A percentile compares a stretch with the other conserved stretches of the same genome.
Conservation (phyloP, 345 rosid species). For the Balakata baccata region DNA sequence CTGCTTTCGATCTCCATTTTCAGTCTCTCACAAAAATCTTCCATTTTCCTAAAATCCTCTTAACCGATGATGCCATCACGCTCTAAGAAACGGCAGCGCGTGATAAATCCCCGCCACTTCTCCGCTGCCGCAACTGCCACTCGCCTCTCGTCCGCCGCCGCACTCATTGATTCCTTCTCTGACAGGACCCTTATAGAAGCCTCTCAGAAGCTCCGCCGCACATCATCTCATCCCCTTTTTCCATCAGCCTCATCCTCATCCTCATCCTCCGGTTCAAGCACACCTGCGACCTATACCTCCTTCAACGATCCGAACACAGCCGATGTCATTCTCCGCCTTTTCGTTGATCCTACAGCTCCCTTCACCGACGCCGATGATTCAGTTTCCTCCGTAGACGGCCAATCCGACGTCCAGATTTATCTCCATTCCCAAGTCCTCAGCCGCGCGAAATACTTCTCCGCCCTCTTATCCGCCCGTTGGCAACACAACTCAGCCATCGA, state of each 20-base stretch:
- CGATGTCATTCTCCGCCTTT: conserved; percentile 46
- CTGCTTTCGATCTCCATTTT: not conserved
- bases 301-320: conserved; percentile 50
- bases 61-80: conserved; percentile 26
- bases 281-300: conserved; percentile 1
- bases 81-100: conserved; percentile 41
- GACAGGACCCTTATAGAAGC: conserved; percentile 25
- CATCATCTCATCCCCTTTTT: conserved; percentile 31
- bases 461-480: conserved; percentile 68
- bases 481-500: conserved; percentile 14
- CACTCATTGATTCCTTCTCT: conserved; percentile 14
- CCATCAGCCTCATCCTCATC: conserved; percentile 10
- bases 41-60: not conserved
- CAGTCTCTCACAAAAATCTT: not conserved
- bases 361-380: conserved; percentile 15
- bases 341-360: conserved; percentile 21
- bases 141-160: conserved; percentile 32
- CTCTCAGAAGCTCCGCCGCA: conserved; percentile 38
- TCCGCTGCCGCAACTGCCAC: conserved; percentile 22
- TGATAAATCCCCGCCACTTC: conserved; percentile 20
- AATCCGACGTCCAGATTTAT: conserved; percentile 44
- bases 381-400: conserved; percentile 1
- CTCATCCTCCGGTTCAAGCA: not conserved
- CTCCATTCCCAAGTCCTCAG: conserved; percentile 55
- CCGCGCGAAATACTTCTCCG: conserved; percentile 58